phyloP scores from a whole-genome alignment of 768 basidiomycete genomes.

The Gelatoporia subvermispora region DNA sequence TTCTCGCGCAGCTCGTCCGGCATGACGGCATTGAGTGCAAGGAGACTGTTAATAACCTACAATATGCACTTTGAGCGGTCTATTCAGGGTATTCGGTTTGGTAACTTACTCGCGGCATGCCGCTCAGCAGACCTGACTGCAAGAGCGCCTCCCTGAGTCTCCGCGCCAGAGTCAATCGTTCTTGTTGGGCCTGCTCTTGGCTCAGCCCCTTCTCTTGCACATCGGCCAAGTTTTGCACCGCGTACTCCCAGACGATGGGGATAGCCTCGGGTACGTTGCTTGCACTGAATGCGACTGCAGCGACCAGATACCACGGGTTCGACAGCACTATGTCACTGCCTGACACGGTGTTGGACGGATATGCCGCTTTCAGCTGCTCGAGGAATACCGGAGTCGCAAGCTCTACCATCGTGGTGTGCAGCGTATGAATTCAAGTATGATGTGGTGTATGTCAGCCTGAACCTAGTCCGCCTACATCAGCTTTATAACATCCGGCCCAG shows the following conservation, averaged over 20 bases:
- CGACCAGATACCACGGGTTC: constrained; percentile 59
- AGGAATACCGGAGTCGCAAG: constrained; percentile 41
- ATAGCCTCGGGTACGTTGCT: constrained; percentile 57
- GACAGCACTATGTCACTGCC: constrained; percentile 18
- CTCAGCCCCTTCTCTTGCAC: constrained; percentile 5
- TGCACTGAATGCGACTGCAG: constrained; percentile 52
- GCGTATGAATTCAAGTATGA: neutral
- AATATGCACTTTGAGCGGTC: neutral
- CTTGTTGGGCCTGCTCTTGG: constrained; percentile 20
- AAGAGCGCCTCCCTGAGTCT: constrained; percentile 60
- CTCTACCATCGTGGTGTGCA: constrained; percentile 20
- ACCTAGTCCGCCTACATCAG: too few species aligned
- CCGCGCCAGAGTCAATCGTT: constrained; percentile 41
- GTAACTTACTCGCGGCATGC: constrained; percentile 49
- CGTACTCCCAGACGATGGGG: constrained; percentile 48
- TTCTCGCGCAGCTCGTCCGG: constrained; percentile 49
- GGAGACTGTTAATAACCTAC: constrained; percentile 56
- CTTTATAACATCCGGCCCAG: too few species aligned
- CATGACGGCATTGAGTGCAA: constrained; percentile 44
- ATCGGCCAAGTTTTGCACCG: constrained; percentile 37
- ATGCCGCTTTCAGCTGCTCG: constrained; percentile 38
- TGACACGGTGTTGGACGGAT: constrained; percentile 28
- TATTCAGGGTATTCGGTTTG: neutral
- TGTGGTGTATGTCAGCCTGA: too few species aligned
- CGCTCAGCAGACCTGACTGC: constrained; percentile 53